phyloP scores from a whole-genome alignment of 2,329 filamentous ascomycete species.

The Curvularia hawaiiensis region DNA sequence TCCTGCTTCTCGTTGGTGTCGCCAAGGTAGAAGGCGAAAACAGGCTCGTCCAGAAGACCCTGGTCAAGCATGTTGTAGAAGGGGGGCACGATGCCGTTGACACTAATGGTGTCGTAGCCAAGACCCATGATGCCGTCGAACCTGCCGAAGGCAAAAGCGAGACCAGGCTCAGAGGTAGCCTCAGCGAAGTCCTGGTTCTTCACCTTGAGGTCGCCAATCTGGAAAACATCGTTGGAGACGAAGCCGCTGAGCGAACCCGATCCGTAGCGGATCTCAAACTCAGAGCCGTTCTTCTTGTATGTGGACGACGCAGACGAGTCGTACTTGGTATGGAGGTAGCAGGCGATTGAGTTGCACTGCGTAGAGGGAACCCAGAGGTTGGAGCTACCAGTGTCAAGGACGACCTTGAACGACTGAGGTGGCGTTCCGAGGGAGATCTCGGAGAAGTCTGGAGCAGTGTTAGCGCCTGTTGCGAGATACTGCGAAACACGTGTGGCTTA shows the following conservation, averaged over 20 bases:
- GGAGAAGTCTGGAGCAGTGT: constrained; percentile 74
- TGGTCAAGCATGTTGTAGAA: constrained; percentile 97
- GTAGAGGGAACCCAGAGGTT: constrained; percentile 97
- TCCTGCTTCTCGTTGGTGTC: constrained; percentile 71
- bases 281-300: constrained; percentile 91
- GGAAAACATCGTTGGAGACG: constrained; percentile 84
- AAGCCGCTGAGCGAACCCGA: constrained; percentile 94
- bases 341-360: constrained; percentile 92
- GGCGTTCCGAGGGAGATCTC: constrained; percentile 93
- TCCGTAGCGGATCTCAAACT: constrained; percentile 93
- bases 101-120: constrained; percentile 94
- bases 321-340: constrained; percentile 97
- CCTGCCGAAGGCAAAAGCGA: constrained; percentile 96
- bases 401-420: constrained; percentile 95
- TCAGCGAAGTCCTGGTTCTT: constrained; percentile 95
- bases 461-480: constrained; percentile 17
- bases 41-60: constrained; percentile 84
- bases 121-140: constrained; percentile 97
- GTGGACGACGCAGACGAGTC: constrained; percentile 87
- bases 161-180: constrained; percentile 91
- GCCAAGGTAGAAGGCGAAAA: constrained; percentile 96
- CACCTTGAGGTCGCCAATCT: constrained; percentile 87
- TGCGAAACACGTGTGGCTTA: background rate
- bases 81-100: constrained; percentile 91
- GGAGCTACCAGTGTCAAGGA: constrained; percentile 97